phyloP scores from a whole-genome alignment of 768 basidiomycete species.

The Suillus discolor region DNA sequence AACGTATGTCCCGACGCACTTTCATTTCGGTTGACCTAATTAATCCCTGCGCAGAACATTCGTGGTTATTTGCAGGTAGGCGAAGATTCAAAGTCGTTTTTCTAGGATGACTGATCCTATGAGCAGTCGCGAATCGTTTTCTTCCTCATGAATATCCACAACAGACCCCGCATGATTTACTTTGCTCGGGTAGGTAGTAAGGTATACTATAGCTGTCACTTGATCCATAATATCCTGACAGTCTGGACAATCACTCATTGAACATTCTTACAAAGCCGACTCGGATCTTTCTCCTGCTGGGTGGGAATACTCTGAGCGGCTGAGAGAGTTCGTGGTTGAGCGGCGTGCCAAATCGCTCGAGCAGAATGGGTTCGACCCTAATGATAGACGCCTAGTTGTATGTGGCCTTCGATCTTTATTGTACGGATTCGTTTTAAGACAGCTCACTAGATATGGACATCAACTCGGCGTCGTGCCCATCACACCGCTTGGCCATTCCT shows the following conservation, averaged over 20 bases:
- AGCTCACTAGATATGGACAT: constrained; percentile 87
- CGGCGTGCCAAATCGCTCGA: constrained; percentile 77
- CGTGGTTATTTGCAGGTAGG: constrained; percentile 85
- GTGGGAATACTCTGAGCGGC: constrained; percentile 90
- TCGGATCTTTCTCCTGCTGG: constrained; percentile 94
- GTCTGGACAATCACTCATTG: constrained; percentile 98
- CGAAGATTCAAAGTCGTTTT: background rate
- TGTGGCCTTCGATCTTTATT: constrained; percentile 23
- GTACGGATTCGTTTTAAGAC: background rate
- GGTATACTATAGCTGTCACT: constrained; percentile 5
- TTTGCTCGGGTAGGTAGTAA: constrained; percentile 79
- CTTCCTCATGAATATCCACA: constrained; percentile 99
- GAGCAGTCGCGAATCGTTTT: constrained; percentile 90
- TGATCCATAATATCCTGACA: constrained; percentile 30
- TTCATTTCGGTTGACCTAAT: constrained; percentile 1
- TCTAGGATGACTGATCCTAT: constrained; percentile 6
- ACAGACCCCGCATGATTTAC: constrained; percentile 89
- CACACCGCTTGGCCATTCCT: constrained; percentile 97
- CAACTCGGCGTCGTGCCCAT: constrained; percentile 87
- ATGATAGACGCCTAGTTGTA: constrained; percentile 68
- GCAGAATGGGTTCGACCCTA: constrained; percentile 64
- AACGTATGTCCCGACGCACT: constrained; percentile 48
- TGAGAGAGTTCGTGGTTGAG: constrained; percentile 90
- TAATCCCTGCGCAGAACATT: constrained; percentile 54
- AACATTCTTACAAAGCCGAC: constrained; percentile 98